Evolutionary conservation across 768 basidiomycete species (phyloP), one percentile per base, ranked within the genome.

Genomic region (Lactarius trivialis): DNA sequence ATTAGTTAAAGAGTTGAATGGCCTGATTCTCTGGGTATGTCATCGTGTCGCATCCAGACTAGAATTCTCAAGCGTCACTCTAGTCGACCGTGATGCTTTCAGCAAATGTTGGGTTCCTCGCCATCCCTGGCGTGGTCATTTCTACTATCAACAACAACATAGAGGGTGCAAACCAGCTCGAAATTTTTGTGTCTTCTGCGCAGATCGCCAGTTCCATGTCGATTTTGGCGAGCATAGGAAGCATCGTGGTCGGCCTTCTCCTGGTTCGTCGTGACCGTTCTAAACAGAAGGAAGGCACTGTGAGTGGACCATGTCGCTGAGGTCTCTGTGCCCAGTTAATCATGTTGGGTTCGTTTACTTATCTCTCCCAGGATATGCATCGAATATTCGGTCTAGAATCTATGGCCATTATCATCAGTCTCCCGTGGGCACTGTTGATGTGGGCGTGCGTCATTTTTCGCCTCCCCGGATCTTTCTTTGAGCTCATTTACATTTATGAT

Each of bases 141-240:
- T 48, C 45, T 12, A 32, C 30, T n/a, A 19, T 52, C 0, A 30
- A 30, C 4, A 9, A 17, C 19, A 21, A 24, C 0, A 21, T 48
- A n/a, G 1, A 4, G 17, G 7, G 21, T 12, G 9, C 26, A 52
- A 52, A 11, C 28, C 1, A 4, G 28, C 0, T 41, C 55, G 3
- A 39, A 0, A 55, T 36, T 8, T 53, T 7, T 48, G 0, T 48
- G 6, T 48, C 45, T 48, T 9, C 45, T 2, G 0, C 45, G 1
- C 45, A 48, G 65, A 76, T 82, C 12, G 71, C 76, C 4, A 81
- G 81, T 69, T 82, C 81, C 59, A 57, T 79, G 7, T 83, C 82
- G 0, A 76, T 79, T 41, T 65, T 79, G 0, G 68, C 75, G 3
- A 82, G 78, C 60, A 72, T 81, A 19, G 81, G 80, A 5, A 75